Base-by-base conservation (phyloP, 306 rosid species). In the Dalbergia oliveri region DNA sequence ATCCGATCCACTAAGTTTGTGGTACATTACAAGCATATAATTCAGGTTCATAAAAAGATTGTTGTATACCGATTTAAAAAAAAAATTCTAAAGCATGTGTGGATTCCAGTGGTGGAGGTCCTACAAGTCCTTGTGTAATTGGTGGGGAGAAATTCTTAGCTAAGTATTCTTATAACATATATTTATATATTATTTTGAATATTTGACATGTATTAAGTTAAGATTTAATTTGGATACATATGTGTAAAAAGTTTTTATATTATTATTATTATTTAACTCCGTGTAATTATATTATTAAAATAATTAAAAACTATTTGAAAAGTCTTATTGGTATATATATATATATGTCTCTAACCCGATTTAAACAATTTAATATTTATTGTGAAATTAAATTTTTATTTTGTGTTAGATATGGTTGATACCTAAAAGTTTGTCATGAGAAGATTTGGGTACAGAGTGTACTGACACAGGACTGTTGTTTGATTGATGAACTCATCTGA, bases 1-100 rank as follows among this genome's bases (percentile, higher is more conserved):
- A 54, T 16, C 60, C 11, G 13, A 16, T 41, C 47, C 51, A 15
- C 26, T 66, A 66, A 66, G 54, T 66, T 41, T 66, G 54, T 66
- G 53, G 16, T 16, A 66, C 54, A 41, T 18, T 4, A n/a, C 10
- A n/a, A 8, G 9, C 9, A 51, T 66, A 19, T 43, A 39, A 66
- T 66, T 41, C 54, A 19, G 10, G 35, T 39, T 41, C 53, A 26
- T 26, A 19, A 18, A 53, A 41, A 39, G 2, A 50, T 50, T 50
- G 15, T 50, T 50, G 15, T 11, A 41, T 16, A 18, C 72, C 72
- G 18, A 66, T n/a, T n/a, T 18, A 21, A 26, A 26, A 54, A 9
- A 18, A 66, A 16, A 5, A 2, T 66, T 41, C 4, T 39, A 65
- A n/a, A n/a, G 70, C 70, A 16, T 11, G 16, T 65, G 0, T 64